These are phyloP conservation scores for Acarospora socialis DNA, from an alignment of 2,329 filamentous ascomycete genomes.

Conservation along the genomic window DNA sequence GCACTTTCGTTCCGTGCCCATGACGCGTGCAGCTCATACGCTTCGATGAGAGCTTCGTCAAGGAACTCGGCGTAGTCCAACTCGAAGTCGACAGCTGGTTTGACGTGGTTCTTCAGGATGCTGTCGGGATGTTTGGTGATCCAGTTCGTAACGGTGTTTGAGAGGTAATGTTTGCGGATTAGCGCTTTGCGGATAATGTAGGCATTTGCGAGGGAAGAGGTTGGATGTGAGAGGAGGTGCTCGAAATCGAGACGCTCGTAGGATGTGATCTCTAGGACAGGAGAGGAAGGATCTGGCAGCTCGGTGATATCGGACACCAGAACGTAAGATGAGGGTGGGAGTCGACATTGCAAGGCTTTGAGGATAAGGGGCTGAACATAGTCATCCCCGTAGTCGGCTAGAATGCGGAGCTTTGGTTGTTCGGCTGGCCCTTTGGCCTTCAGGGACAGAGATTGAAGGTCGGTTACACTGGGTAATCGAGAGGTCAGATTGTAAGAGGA, in stretches of 20 bases:
- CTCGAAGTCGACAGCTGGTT: slow-evolving; percentile 73
- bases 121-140: slow-evolving; percentile 66
- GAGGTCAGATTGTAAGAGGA: slow-evolving; percentile 1
- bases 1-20: slow-evolving; percentile 51
- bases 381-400: slow-evolving; percentile 70
- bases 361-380: slow-evolving; percentile 84
- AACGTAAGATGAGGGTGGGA: slow-evolving; percentile 42
- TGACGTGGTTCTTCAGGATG: slow-evolving; percentile 54
- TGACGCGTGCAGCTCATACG: slow-evolving; percentile 71
- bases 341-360: slow-evolving; percentile 48
- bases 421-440: neutral
- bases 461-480: too few species aligned
- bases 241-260: slow-evolving; percentile 86
- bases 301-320: slow-evolving; percentile 39
- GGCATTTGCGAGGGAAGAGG: slow-evolving; percentile 60
- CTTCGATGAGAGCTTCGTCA: slow-evolving; percentile 82
- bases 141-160: slow-evolving; percentile 73
- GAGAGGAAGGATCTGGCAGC: slow-evolving; percentile 31
- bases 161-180: slow-evolving; percentile 90
- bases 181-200: slow-evolving; percentile 94
- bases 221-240: slow-evolving; percentile 47
- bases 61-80: slow-evolving; percentile 94
- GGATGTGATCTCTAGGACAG: slow-evolving; percentile 62
- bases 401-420: slow-evolving; percentile 45
- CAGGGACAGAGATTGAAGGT: too few species aligned